A percentile compares a stretch with the other conserved stretches of the same genome.
Conservation (phyloP, 169 alveolate genomes). For the Cryptosporidium meleagridis region DNA sequence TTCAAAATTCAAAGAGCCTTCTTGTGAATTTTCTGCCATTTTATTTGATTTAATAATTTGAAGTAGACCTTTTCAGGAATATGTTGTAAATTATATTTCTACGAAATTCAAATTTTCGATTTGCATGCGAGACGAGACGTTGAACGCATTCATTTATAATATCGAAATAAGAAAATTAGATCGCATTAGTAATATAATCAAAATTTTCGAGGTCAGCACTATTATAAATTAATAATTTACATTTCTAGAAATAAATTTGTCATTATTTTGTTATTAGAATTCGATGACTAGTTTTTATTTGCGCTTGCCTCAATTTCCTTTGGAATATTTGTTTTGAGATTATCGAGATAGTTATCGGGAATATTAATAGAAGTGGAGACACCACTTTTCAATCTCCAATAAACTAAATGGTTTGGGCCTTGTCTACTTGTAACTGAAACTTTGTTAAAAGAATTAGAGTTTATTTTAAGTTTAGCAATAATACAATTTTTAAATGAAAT, state of each 20-base stretch:
- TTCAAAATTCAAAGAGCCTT: not conserved
- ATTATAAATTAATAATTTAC: not conserved
- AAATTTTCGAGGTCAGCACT: not conserved
- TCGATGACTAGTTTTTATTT: not conserved
- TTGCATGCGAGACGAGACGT: not conserved
- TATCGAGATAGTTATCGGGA: not conserved
- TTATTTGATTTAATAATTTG: not conserved
- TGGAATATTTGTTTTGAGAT: not conserved
- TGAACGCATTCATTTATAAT: not conserved
- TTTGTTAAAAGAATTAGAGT: not conserved
- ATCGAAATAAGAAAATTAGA: not conserved
- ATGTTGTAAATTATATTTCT: too few species aligned
- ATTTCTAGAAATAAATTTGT: not conserved
- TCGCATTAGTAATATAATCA: not conserved
- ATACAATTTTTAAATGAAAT: constrained; percentile 50
- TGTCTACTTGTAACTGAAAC: not conserved
- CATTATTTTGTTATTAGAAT: not conserved
- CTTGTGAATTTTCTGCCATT: not conserved
- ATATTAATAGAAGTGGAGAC: constrained; percentile 43
- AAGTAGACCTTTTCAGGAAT: not conserved
- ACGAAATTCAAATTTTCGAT: not conserved
- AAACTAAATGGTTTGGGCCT: not conserved
- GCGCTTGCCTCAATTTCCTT: not conserved
- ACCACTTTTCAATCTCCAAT: constrained; percentile 58
- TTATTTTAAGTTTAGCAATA: not conserved